Evolutionary conservation across 441 rosid genomes (phyloP).

Genomic region (Geranium incanum): DNA sequence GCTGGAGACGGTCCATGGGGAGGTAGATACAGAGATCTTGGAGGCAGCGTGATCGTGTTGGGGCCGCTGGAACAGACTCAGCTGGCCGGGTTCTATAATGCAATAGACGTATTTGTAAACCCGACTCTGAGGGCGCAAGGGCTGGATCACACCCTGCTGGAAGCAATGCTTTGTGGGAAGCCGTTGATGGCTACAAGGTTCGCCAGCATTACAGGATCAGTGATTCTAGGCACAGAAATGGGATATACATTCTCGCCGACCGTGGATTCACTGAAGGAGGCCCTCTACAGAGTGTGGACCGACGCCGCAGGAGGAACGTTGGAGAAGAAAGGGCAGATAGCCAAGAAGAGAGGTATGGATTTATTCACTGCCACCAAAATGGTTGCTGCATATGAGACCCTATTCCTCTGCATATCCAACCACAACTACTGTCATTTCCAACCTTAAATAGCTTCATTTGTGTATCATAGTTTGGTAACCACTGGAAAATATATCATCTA

Average conservation of each 20-base stretch:
- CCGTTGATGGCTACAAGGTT: conserved; percentile 71
- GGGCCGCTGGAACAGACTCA: conserved; percentile 70
- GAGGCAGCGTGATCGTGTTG: conserved; percentile 46
- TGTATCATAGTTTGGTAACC: no score
- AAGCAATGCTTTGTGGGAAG: conserved; percentile 73
- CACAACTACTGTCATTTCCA: conserved; percentile 29
- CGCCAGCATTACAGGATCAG: conserved; percentile 77
- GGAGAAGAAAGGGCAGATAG: conserved; percentile 57
- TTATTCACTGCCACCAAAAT: conserved; percentile 79
- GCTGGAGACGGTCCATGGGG: conserved; percentile 96
- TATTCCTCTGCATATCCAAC: conserved; percentile 65
- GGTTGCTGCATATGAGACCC: conserved; percentile 74
- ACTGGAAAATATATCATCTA: no score
- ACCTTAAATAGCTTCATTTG: background rate
- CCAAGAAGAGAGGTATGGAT: conserved; percentile 50
- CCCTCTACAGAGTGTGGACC: conserved; percentile 39
- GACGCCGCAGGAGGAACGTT: conserved; percentile 34
- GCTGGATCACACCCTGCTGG: conserved; percentile 70
- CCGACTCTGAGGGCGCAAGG: conserved; percentile 86
- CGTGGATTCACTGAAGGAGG: conserved; percentile 49
- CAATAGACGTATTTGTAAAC: conserved; percentile 71
- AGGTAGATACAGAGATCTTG: conserved; percentile 56
- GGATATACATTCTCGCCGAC: conserved; percentile 70
- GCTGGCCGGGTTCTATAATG: conserved; percentile 65
- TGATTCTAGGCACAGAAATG: conserved; percentile 42